Percentiles rank a stretch among this genome's conserved stretches.
Evolutionary conservation across 1,139 yeast genomes (phyloP).

Genomic region (Geotrichum restrictum): DNA sequence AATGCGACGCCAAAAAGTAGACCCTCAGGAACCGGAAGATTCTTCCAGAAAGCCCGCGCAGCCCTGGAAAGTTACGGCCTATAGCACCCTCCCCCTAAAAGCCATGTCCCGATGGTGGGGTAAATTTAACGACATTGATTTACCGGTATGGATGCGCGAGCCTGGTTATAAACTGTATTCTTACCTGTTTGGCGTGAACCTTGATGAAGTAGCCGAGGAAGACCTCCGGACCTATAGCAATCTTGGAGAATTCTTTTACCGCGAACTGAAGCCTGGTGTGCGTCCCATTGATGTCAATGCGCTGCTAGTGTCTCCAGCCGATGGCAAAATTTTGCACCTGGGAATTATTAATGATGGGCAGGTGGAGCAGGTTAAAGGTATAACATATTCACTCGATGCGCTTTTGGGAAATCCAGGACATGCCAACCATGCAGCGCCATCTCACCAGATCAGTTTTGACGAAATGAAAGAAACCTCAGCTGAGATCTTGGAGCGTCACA

Average conservation of each 20-base stretch:
- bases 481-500: slow-evolving; percentile 50
- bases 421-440: slow-evolving; percentile 55
- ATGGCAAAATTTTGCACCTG: slow-evolving; percentile 80
- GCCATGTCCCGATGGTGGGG: slow-evolving; percentile 96
- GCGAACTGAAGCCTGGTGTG: slow-evolving; percentile 71
- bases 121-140: slow-evolving; percentile 68
- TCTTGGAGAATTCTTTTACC: slow-evolving; percentile 84
- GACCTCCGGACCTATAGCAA: slow-evolving; percentile 71
- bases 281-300: slow-evolving; percentile 67
- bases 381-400: slow-evolving; percentile 87
- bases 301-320: slow-evolving; percentile 82
- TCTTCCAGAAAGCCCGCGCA: slow-evolving; percentile 54
- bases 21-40: slow-evolving; percentile 19
- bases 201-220: slow-evolving; percentile 83
- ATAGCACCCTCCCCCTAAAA: slow-evolving; percentile 85
- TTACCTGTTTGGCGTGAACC: slow-evolving; percentile 77
- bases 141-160: slow-evolving; percentile 84
- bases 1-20: slow-evolving; percentile 1
- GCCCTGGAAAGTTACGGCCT: slow-evolving; percentile 85
- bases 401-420: slow-evolving; percentile 56
- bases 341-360: slow-evolving; percentile 79
- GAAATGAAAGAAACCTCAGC: slow-evolving; percentile 11
- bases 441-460: slow-evolving; percentile 49
- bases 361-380: slow-evolving; percentile 94
- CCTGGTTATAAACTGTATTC: slow-evolving; percentile 80